Percentiles rank a stretch among this genome's conserved stretches.
These are phyloP conservation scores for Paraphoma sp. DNA, from an alignment of 2,329 filamentous ascomycete genomes.

Conservation along the genomic window DNA sequence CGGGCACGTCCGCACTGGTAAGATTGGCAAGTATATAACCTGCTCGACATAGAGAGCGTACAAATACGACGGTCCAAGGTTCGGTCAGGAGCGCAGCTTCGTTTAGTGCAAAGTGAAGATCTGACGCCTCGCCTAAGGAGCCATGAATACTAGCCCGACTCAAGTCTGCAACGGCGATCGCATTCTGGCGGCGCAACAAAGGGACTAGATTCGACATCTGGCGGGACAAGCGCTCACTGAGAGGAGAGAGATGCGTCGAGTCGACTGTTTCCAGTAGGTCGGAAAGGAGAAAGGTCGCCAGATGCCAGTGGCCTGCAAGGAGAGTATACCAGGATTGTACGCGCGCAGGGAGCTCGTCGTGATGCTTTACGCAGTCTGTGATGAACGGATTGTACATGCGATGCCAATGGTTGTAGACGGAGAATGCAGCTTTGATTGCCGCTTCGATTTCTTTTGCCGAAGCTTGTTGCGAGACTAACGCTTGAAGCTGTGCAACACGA, in stretches of 20 bases:
- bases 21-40: slow-evolving; percentile 7
- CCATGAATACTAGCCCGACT: slow-evolving; percentile 33
- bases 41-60: slow-evolving; percentile 9
- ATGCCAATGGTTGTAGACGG: slow-evolving; percentile 64
- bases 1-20: slow-evolving; percentile 14
- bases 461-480: slow-evolving; percentile 5
- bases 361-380: slow-evolving; percentile 58
- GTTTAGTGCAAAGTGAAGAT: slow-evolving; percentile 61
- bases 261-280: slow-evolving; percentile 57
- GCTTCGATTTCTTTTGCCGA: slow-evolving; percentile 50
- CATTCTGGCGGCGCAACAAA: slow-evolving; percentile 44
- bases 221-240: slow-evolving; percentile 50
- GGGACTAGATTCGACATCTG: slow-evolving; percentile 54
- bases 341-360: slow-evolving; percentile 57
- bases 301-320: slow-evolving; percentile 64
- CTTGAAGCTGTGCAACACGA: slow-evolving; percentile 8
- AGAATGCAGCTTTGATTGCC: slow-evolving; percentile 55
- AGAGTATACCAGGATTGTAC: slow-evolving; percentile 67
- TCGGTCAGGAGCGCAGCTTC: slow-evolving; percentile 64
- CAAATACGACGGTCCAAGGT: slow-evolving; percentile 62
- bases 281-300: slow-evolving; percentile 61
- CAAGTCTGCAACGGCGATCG: slow-evolving; percentile 42
- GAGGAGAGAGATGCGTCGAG: slow-evolving; percentile 53
- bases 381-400: slow-evolving; percentile 60
- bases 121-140: slow-evolving; percentile 19